A percentile compares a stretch with the other conserved stretches of the same genome.
Conservation (phyloP, 306 rosid species). For the Cyamopsis tetragonoloba region DNA sequence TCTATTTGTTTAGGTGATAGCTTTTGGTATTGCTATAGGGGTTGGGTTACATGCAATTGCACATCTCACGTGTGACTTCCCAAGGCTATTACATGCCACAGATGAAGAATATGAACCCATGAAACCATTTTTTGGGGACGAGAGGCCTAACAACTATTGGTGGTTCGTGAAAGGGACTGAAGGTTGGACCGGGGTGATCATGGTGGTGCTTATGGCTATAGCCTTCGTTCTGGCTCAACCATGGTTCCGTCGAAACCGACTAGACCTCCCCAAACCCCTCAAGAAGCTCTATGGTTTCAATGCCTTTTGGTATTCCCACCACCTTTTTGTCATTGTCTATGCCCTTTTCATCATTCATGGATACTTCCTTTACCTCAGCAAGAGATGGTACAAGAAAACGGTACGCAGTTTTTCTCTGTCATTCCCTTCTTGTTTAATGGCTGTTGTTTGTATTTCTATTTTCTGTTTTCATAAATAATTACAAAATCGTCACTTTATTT, state of each 20-base stretch:
- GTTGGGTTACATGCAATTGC: conserved; percentile 56
- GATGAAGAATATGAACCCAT: conserved; percentile 60
- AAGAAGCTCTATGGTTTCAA: conserved; percentile 81
- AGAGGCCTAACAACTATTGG: conserved; percentile 70
- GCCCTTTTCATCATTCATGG: conserved; percentile 72
- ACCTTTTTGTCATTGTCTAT: conserved; percentile 75
- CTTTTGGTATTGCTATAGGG: conserved; percentile 66
- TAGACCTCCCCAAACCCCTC: conserved; percentile 59
- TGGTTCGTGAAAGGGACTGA: conserved; percentile 93
- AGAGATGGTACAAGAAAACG: conserved; percentile 79
- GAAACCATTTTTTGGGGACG: conserved; percentile 54
- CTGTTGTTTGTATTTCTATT: no score
- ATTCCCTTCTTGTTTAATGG: no score
- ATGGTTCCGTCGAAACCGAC: conserved; percentile 67
- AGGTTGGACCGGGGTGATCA: conserved; percentile 86
- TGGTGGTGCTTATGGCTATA: conserved; percentile 86
- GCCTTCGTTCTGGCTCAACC: conserved; percentile 79
- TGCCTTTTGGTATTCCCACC: conserved; percentile 95
- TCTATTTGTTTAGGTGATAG: conserved; percentile 48
- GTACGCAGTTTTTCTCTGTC: conserved; percentile 31
- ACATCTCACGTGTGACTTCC: conserved; percentile 84
- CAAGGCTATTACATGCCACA: conserved; percentile 56
- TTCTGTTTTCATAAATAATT: no score
- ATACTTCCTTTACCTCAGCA: conserved; percentile 64
- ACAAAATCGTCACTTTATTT: no score